phyloP scores from a whole-genome alignment of 2,329 filamentous ascomycete species.

The Aaosphaeria pasadenensis region DNA sequence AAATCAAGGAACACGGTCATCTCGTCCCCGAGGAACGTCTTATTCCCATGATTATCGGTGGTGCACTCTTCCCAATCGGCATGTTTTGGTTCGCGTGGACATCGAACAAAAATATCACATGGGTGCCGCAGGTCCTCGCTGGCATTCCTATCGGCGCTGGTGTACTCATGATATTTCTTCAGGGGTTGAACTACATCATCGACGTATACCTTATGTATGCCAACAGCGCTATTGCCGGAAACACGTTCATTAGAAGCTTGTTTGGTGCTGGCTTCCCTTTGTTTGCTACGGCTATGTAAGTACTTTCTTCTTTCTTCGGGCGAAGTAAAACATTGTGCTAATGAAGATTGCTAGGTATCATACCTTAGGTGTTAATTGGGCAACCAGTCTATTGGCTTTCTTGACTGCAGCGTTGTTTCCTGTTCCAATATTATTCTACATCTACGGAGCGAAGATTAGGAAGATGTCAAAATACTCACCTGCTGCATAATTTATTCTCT shows the following conservation, averaged over 20 bases:
- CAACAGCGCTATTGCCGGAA: constrained; percentile 22
- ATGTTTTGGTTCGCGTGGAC: constrained; percentile 57
- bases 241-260: constrained; percentile 16
- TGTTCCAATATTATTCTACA: constrained; percentile 17
- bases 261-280: constrained; percentile 15
- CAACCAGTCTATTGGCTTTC: constrained; percentile 3
- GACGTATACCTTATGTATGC: constrained; percentile 42
- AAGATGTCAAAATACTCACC: constrained; percentile 3
- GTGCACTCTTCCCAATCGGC: constrained; percentile 46
- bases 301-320: not conserved
- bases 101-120: constrained; percentile 41
- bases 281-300: constrained; percentile 1
- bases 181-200: constrained; percentile 45
- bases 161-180: constrained; percentile 46
- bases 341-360: constrained; percentile 1
- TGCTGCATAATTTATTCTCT: not conserved
- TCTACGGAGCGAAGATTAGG: constrained; percentile 14
- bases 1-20: constrained; percentile 25
- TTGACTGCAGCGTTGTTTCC: constrained; percentile 12
- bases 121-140: constrained; percentile 42
- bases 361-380: constrained; percentile 5
- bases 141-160: constrained; percentile 43
- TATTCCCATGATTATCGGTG: constrained; percentile 52
- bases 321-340: not conserved
- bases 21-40: constrained; percentile 47